phyloP scores from a whole-genome alignment of 2,329 filamentous ascomycete genomes.

The Bipolaris victoriae region DNA sequence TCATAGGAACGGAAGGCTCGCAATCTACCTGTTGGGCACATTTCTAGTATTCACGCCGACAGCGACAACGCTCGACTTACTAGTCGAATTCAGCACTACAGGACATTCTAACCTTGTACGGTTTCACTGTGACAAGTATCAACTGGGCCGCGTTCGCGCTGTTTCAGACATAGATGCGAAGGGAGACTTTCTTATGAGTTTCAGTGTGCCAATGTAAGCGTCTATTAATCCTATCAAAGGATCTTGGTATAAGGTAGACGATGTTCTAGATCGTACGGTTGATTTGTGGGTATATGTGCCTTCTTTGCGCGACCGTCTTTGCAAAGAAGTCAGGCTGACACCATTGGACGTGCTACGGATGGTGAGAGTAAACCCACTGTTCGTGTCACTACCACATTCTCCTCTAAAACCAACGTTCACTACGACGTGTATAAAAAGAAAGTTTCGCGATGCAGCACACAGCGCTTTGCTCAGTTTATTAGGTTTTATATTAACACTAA shows the following conservation, averaged over 20 bases:
- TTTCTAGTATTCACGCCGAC: not conserved
- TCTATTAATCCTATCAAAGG: not conserved
- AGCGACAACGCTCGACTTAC: not conserved
- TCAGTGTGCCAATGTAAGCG: constrained; percentile 1
- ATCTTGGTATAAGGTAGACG: constrained; percentile 2
- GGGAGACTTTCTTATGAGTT: constrained; percentile 6
- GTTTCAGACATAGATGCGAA: not conserved
- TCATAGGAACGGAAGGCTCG: not conserved
- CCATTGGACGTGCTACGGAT: not conserved
- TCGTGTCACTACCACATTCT: not conserved
- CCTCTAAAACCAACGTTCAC: not conserved
- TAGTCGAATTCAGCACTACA: constrained; percentile 3
- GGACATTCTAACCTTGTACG: constrained; percentile 1
- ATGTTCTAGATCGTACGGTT: constrained; percentile 1
- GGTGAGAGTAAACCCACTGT: not conserved
- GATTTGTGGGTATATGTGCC: constrained; percentile 6
- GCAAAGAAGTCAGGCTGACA: constrained; percentile 3
- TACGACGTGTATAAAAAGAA: not conserved
- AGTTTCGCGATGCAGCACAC: not conserved
- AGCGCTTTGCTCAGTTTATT: not conserved
- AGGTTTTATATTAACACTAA: not conserved
- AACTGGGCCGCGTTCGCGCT: constrained; percentile 2
- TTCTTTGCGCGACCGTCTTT: constrained; percentile 4
- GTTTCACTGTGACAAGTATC: constrained; percentile 1
- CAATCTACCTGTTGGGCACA: not conserved